These are phyloP conservation scores for Saururus chinensis DNA, from an alignment of 164 flowering plant species.

Conservation along the genomic window DNA sequence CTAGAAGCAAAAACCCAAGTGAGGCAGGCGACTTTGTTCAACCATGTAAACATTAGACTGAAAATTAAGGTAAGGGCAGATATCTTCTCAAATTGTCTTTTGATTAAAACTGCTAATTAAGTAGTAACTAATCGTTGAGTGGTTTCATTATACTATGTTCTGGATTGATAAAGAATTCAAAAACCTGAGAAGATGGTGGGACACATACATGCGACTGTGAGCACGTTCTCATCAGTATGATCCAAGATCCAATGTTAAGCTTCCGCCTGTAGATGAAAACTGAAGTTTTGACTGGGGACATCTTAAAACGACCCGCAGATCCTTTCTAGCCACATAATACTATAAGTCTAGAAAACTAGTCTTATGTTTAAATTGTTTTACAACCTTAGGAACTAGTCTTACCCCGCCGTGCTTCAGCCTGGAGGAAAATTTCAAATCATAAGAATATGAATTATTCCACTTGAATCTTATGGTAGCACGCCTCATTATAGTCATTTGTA, in stretches of 20 bases:
- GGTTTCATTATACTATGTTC: no score
- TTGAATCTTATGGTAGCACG: background rate
- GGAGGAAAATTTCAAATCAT: background rate
- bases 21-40: slow-evolving; percentile 10
- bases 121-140: background rate
- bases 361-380: background rate
- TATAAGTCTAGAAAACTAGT: no score
- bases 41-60: slow-evolving; percentile 23
- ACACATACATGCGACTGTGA: no score
- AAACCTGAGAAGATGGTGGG: background rate
- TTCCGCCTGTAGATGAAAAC: no score
- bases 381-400: background rate
- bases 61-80: slow-evolving; percentile 26
- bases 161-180: background rate
- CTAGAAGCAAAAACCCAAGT: slow-evolving; percentile 30
- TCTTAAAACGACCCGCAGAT: no score
- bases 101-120: no score
- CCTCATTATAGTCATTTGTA: no score
- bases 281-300: no score
- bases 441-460: background rate
- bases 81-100: background rate
- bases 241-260: background rate
- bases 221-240: background rate
- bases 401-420: background rate
- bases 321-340: no score